Percentiles rank a stretch among this genome's conserved stretches.
Evolutionary conservation across 2,329 filamentous ascomycete species (phyloP).

Genomic region (Pestalotiopsis sp.): DNA sequence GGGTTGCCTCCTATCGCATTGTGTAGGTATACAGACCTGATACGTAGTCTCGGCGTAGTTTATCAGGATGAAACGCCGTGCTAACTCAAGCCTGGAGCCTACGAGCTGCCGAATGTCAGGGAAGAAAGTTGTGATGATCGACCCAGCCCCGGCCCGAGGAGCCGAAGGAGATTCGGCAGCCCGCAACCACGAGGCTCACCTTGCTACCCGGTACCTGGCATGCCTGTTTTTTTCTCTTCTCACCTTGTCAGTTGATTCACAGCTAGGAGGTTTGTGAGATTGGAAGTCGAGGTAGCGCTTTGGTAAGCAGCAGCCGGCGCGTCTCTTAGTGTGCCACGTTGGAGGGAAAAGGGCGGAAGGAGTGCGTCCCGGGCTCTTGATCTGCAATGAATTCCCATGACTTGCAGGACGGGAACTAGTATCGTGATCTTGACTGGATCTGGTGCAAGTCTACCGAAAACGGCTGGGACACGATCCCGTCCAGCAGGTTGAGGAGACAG

Average conservation of each 20-base stretch:
- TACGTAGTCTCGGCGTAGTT: not conserved
- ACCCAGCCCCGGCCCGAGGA: not conserved
- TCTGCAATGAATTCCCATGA: not conserved
- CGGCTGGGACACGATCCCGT: not conserved
- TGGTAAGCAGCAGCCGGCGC: not conserved
- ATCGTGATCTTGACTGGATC: slow-evolving; percentile 2
- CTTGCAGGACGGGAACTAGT: slow-evolving; percentile 10
- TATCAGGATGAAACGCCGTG: too few species aligned
- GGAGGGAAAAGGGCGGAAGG: not conserved
- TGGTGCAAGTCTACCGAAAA: not conserved
- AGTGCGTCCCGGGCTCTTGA: not conserved
- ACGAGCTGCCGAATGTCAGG: not conserved
- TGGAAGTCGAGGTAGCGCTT: not conserved
- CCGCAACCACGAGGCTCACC: not conserved
- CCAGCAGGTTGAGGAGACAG: not conserved
- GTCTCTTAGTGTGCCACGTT: not conserved
- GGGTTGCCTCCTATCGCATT: not conserved
- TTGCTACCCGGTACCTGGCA: not conserved
- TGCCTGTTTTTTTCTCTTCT: not conserved
- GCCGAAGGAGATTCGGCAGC: not conserved
- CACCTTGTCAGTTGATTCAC: not conserved
- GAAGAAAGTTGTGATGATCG: not conserved
- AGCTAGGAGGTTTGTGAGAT: not conserved
- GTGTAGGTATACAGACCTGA: not conserved
- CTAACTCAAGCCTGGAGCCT: too few species aligned